Evolutionary conservation across 2,329 filamentous ascomycete genomes (phyloP).

Genomic region (Penicillium nordicum): DNA sequence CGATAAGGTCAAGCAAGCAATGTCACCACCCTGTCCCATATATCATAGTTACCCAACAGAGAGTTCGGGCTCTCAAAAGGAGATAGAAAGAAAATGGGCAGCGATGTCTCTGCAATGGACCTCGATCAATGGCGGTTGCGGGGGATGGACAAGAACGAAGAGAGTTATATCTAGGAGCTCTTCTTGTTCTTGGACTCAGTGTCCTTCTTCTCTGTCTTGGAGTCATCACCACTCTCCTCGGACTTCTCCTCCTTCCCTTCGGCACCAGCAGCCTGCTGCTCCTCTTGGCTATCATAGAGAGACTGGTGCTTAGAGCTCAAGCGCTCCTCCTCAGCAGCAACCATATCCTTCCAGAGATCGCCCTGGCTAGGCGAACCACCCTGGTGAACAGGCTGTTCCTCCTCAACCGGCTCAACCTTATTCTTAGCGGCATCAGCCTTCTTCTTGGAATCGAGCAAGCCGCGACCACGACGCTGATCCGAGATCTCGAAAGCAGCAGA

Average conservation of each 20-base stretch:
- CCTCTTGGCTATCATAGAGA: conserved; percentile 22
- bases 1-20: not conserved
- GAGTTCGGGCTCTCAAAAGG: too few species aligned
- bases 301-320: conserved; percentile 42
- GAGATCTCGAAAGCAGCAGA: conserved; percentile 76
- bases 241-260: conserved; percentile 13
- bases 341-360: conserved; percentile 77
- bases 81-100: not conserved
- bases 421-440: conserved; percentile 75
- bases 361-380: conserved; percentile 61
- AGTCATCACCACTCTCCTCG: conserved; percentile 18
- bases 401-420: conserved; percentile 71
- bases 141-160: not conserved
- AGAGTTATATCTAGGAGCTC: not conserved
- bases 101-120: not conserved
- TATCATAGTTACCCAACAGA: not conserved
- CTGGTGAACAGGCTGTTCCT: conserved; percentile 77
- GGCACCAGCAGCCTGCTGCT: conserved; percentile 4
- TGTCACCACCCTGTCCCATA: conserved; percentile 1
- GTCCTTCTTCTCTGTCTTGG: conserved; percentile 5
- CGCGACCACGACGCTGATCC: conserved; percentile 70
- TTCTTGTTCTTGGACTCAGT: conserved; percentile 16
- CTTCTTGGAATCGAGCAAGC: conserved; percentile 58
- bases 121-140: not conserved
- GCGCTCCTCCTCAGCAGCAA: conserved; percentile 46